Percentiles rank a stretch among this genome's conserved stretches.
Evolutionary conservation across 495 filamentous ascomycete species (phyloP).

Genomic region (Tuber calosporum): DNA sequence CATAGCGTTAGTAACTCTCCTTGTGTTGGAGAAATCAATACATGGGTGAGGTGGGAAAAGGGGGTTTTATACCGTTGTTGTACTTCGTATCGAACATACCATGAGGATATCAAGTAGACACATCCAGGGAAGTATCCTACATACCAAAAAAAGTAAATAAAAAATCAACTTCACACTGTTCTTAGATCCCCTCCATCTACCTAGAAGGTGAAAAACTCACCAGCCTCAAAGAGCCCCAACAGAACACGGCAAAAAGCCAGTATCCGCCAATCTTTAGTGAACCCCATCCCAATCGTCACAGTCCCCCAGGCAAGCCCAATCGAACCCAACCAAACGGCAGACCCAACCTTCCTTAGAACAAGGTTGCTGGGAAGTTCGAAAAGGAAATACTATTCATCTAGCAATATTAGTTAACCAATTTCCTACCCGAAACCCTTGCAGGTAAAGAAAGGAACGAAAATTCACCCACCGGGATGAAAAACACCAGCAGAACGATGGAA

Average conservation of each 20-base stretch:
- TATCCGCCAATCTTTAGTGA: conserved; percentile 56
- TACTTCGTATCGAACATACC: conserved; percentile 62
- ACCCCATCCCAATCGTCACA: conserved; percentile 64
- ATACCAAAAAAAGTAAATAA: conserved; percentile 27
- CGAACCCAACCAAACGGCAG: conserved; percentile 61
- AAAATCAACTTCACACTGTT: neutral
- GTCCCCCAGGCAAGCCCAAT: conserved; percentile 59
- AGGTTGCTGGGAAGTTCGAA: conserved; percentile 66
- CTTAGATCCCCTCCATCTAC: neutral
- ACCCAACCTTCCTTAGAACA: conserved; percentile 56
- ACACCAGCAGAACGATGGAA: conserved; percentile 44
- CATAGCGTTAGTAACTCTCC: neutral
- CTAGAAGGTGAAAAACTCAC: conserved; percentile 33
- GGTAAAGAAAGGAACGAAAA: neutral
- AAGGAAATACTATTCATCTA: conserved; percentile 45
- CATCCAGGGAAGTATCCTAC: conserved; percentile 63
- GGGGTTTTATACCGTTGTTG: conserved; percentile 55
- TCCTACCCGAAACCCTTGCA: too few species aligned
- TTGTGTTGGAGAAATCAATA: neutral
- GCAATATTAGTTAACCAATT: neutral
- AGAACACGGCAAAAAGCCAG: conserved; percentile 60
- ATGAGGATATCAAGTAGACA: conserved; percentile 67
- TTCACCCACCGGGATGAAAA: conserved; percentile 39
- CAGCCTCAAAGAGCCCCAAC: conserved; percentile 61
- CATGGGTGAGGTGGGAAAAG: conserved; percentile 33